A percentile compares a stretch with the other conserved stretches of the same genome.
Conservation (phyloP, 176 grass and related monocot genomes). For the Triticum aestivum region DNA sequence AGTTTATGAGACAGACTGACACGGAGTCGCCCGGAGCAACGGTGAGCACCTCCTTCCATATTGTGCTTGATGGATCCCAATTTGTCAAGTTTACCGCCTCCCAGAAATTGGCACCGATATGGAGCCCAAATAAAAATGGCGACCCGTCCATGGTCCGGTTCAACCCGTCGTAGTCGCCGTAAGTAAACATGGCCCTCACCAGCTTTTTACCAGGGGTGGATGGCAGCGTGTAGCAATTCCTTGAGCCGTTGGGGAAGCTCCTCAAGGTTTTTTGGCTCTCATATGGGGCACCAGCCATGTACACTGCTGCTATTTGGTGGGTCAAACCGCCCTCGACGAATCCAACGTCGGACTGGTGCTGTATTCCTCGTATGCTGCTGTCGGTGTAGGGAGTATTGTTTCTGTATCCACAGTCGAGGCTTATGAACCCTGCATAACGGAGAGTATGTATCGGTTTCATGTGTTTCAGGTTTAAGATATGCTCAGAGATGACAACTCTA, state of each 20-base stretch:
- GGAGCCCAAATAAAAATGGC: background rate
- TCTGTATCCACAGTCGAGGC: slow-evolving; percentile 8
- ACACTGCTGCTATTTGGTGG: background rate
- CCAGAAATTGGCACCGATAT: slow-evolving; percentile 22
- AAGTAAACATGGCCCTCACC: background rate
- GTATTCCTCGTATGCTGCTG: background rate
- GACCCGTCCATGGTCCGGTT: background rate
- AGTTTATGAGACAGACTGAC: slow-evolving; percentile 8
- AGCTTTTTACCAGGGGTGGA: background rate
- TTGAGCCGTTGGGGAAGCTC: background rate
- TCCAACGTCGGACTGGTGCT: background rate
- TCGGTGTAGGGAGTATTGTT: background rate
- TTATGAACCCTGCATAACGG: slow-evolving; percentile 11
- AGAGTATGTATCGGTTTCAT: background rate
- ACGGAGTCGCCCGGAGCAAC: background rate
- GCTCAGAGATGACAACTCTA: background rate
- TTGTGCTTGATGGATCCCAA: rapidly evolving
- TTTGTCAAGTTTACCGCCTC: background rate
- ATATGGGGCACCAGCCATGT: background rate
- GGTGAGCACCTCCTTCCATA: background rate
- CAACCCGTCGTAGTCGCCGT: background rate
- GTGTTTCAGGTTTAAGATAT: background rate
- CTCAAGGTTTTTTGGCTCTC: background rate
- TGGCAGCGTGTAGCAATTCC: slow-evolving; percentile 12
- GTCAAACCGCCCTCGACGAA: background rate